Conservation (phyloP, 2,329 filamentous ascomycete species). For the Chalara sp. region DNA sequence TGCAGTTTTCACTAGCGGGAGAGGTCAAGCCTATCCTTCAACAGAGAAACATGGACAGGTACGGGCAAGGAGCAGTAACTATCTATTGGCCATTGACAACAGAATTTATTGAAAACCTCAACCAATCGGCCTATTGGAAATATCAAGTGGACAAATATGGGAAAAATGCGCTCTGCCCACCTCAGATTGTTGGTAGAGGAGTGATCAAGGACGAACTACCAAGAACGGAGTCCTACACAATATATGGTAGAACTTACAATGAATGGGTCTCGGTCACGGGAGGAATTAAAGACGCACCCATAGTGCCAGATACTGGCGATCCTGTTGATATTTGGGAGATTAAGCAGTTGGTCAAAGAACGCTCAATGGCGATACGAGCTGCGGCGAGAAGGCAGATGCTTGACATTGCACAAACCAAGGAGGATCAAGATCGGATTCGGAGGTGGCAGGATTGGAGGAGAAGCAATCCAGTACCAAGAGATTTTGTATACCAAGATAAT, state of each 20-base stretch:
- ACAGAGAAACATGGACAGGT: neutral
- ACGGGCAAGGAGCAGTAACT: neutral
- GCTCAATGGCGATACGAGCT: neutral
- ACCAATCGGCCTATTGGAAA: neutral
- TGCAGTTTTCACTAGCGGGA: too few relatives aligned
- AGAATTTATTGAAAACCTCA: neutral
- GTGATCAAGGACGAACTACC: neutral
- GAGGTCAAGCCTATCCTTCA: too few relatives aligned
- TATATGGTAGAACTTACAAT: neutral
- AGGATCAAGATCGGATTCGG: neutral
- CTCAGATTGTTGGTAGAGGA: neutral
- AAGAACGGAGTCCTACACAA: neutral
- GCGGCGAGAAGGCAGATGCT: neutral
- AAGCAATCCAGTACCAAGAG: neutral
- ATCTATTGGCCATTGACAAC: neutral
- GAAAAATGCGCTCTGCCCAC: neutral
- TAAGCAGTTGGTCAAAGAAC: neutral
- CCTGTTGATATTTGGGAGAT: neutral
- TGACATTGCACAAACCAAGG: neutral
- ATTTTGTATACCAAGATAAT: neutral
- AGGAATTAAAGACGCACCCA: neutral
- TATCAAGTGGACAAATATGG: neutral
- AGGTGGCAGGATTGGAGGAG: neutral
- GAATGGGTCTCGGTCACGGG: neutral
- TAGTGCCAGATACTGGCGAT: neutral